Percentiles rank a stretch among this genome's conserved stretches.
phyloP scores from a whole-genome alignment of 2,329 filamentous ascomycete species.

The Nothophoma quercina region DNA sequence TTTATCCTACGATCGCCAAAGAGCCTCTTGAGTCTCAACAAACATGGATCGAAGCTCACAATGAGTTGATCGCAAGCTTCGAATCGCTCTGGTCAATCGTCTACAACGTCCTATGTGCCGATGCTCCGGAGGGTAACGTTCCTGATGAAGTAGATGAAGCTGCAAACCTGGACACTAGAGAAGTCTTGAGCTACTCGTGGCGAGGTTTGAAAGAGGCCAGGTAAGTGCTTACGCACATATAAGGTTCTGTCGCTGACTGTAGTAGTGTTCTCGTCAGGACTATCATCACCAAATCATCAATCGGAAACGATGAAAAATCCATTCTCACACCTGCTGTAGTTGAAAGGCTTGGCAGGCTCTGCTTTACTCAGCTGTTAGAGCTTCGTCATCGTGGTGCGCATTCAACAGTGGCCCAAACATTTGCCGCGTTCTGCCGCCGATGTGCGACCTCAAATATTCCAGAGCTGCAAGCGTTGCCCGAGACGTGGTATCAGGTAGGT shows the following conservation, averaged over 20 bases:
- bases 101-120: slow-evolving; percentile 81
- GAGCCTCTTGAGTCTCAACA: slow-evolving; percentile 16
- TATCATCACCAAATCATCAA: slow-evolving; percentile 50
- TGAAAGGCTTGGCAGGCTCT: slow-evolving; percentile 71
- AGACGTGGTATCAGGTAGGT: slow-evolving; percentile 70
- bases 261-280: slow-evolving; percentile 72
- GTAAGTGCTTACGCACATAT: slow-evolving; percentile 53
- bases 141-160: slow-evolving; percentile 77
- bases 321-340: slow-evolving; percentile 60
- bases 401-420: slow-evolving; percentile 89
- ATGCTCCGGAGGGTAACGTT: slow-evolving; percentile 90
- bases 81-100: slow-evolving; percentile 79
- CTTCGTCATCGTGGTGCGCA: slow-evolving; percentile 92
- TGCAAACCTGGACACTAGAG: slow-evolving; percentile 80
- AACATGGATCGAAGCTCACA: slow-evolving; percentile 56
- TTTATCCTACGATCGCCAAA: slow-evolving; percentile 34
- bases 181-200: slow-evolving; percentile 93
- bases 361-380: slow-evolving; percentile 82
- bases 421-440: slow-evolving; percentile 78
- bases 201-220: slow-evolving; percentile 93
- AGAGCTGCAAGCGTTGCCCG: slow-evolving; percentile 59
- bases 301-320: slow-evolving; percentile 29
- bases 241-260: slow-evolving; percentile 2
- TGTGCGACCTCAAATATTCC: slow-evolving; percentile 61
- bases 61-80: slow-evolving; percentile 67